Percentiles rank a stretch among this genome's conserved stretches.
Evolutionary conservation across 192 early-diverging fungal species (phyloP).

Genomic region (Linnemannia hyalina): DNA sequence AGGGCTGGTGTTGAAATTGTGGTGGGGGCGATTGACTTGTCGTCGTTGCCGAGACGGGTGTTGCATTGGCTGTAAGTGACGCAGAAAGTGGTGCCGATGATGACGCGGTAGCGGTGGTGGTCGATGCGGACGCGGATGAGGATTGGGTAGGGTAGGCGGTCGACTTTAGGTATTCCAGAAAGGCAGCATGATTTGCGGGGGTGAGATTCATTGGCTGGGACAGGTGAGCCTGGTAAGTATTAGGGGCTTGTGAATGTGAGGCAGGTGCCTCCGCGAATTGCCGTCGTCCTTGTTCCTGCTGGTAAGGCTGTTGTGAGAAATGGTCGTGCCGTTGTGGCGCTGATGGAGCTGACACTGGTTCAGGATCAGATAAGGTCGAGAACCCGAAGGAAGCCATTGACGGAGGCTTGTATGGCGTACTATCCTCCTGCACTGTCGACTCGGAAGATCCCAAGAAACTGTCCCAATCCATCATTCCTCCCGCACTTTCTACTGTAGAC

Average conservation of each 20-base stretch:
- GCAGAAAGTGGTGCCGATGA: not conserved
- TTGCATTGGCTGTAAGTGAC: not conserved
- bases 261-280: not conserved
- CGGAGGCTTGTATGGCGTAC: slow-evolving; percentile 32
- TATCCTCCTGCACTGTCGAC: slow-evolving; percentile 18
- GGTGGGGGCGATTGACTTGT: not conserved
- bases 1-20: not conserved
- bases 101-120: not conserved
- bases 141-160: slow-evolving; percentile 6
- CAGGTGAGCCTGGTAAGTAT: slow-evolving; percentile 22
- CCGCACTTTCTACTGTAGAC: slow-evolving; percentile 4
- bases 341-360: not conserved
- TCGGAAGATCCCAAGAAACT: slow-evolving; percentile 47
- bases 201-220: slow-evolving; percentile 48
- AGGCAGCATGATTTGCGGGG: slow-evolving; percentile 47
- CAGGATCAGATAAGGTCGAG: not conserved
- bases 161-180: slow-evolving; percentile 51
- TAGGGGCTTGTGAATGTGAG: not conserved
- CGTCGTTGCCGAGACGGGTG: not conserved
- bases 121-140: not conserved
- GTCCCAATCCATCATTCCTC: slow-evolving; percentile 42
- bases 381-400: slow-evolving; percentile 21
- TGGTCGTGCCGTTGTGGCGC: not conserved
- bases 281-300: not conserved
- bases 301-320: not conserved